phyloP scores from a whole-genome alignment of 176 grass and related monocot species.

The Alopecurus myosuroides region DNA sequence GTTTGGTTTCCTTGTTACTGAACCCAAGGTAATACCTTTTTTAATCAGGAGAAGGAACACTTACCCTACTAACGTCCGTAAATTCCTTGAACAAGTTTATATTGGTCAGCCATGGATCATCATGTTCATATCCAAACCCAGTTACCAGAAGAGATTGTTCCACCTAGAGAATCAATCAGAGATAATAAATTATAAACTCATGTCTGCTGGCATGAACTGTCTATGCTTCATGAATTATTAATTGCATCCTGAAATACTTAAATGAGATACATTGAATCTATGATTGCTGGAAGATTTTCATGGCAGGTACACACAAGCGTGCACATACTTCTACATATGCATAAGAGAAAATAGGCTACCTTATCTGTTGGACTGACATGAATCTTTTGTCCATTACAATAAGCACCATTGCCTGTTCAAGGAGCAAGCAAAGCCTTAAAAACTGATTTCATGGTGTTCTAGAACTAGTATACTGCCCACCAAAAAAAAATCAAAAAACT shows the following conservation, averaged over 20 bases:
- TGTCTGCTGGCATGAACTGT: not conserved
- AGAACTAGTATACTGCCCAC: constrained; percentile 1
- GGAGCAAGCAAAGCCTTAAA: constrained; percentile 19
- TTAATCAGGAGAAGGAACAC: constrained; percentile 9
- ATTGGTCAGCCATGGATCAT: constrained; percentile 95
- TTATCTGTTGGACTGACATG: constrained; percentile 87
- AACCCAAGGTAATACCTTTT: not conserved
- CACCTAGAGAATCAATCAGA: constrained; percentile 58
- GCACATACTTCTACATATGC: constrained; percentile 10
- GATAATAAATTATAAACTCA: not conserved
- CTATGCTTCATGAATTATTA: constrained; percentile 6
- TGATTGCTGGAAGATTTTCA: not conserved
- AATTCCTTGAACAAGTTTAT: constrained; percentile 95
- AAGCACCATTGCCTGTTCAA: constrained; percentile 80
- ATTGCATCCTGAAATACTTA: constrained; percentile 14
- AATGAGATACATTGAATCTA: not conserved
- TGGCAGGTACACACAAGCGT: not conserved
- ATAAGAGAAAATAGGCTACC: constrained; percentile 40
- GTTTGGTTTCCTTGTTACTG: not conserved
- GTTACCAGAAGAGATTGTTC: constrained; percentile 98
- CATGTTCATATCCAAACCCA: constrained; percentile 96
- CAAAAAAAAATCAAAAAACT: not conserved
- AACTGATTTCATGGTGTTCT: not conserved
- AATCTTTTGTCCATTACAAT: constrained; percentile 93
- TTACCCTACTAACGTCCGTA: constrained; percentile 94